Evolutionary conservation across 1,284 basidiomycete species (phyloP).

Genomic region (Hemileia vastatrix): DNA sequence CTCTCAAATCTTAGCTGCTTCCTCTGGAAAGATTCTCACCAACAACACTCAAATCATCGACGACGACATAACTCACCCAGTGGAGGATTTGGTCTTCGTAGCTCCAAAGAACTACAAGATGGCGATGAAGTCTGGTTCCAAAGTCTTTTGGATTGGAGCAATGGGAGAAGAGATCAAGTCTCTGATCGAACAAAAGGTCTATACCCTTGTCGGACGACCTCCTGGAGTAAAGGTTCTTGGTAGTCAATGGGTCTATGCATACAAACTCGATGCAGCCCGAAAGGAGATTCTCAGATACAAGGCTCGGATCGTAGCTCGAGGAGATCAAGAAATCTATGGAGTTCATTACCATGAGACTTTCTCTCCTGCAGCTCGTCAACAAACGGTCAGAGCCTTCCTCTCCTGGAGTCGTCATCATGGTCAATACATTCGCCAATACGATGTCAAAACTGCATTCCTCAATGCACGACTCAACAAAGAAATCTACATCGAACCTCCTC

Average conservation of each 20-base stretch:
- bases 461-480: conserved; percentile 10
- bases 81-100: too few species aligned
- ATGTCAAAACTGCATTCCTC: conserved; percentile 24
- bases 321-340: conserved; percentile 12
- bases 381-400: conserved; percentile 12
- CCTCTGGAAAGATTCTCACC: too few species aligned
- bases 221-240: too few species aligned
- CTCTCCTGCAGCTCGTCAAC: conserved; percentile 9
- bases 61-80: too few species aligned
- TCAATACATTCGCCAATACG: conserved; percentile 9
- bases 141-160: too few species aligned
- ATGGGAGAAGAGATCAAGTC: too few species aligned
- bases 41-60: too few species aligned
- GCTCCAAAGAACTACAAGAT: too few species aligned
- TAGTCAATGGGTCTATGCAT: conserved; percentile 13
- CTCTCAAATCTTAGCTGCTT: too few species aligned
- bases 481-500: background rate
- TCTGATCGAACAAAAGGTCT: too few species aligned
- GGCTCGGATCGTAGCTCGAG: conserved; percentile 23
- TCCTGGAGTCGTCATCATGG: conserved; percentile 6
- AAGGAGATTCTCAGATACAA: conserved; percentile 13
- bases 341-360: conserved; percentile 22
- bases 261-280: conserved; percentile 4
- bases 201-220: too few species aligned
- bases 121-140: too few species aligned